Percentiles rank a stretch among this genome's conserved stretches.
Conservation (phyloP, 2,329 filamentous ascomycete genomes). For the Fragosphaeria purpurea region DNA sequence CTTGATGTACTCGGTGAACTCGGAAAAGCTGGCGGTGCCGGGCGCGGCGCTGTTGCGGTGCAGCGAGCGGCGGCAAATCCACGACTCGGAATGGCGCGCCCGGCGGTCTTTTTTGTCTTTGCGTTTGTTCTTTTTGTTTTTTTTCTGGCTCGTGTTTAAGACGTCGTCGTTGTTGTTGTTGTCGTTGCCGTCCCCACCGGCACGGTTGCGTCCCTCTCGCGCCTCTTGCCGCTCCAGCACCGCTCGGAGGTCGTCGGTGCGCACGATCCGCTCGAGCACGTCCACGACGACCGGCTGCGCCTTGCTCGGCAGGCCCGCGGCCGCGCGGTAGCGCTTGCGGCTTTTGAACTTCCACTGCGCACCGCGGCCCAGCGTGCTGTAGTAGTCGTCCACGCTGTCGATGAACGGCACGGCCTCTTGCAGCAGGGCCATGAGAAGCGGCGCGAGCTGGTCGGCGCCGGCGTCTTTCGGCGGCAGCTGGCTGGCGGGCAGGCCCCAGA, state of each 20-base stretch:
- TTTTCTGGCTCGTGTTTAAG: no score
- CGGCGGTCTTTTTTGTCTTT: background rate
- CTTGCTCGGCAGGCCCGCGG: constrained; percentile 16
- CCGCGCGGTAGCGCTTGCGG: constrained; percentile 31
- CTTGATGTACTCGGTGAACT: constrained; percentile 53
- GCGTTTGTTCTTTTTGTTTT: background rate
- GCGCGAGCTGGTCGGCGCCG: constrained; percentile 31
- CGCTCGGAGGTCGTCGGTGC: constrained; percentile 16
- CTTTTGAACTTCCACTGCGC: constrained; percentile 28
- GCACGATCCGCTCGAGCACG: constrained; percentile 41
- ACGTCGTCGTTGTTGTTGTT: no score
- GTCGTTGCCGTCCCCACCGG: no score
- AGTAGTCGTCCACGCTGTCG: constrained; percentile 25
- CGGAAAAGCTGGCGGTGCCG: constrained; percentile 51
- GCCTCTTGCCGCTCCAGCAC: constrained; percentile 7
- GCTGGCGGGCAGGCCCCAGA: constrained; percentile 39
- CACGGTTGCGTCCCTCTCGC: no score
- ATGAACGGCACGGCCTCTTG: constrained; percentile 51
- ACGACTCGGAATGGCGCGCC: constrained; percentile 36
- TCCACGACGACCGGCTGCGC: constrained; percentile 39
- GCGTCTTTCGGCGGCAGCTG: constrained; percentile 36
- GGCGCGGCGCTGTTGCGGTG: constrained; percentile 42
- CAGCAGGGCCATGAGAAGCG: constrained; percentile 43
- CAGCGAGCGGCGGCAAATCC: constrained; percentile 53
- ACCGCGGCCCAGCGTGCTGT: background rate